These are phyloP conservation scores for Dichomitus squalens DNA, from an alignment of 1,284 basidiomycete genomes.

Conservation along the genomic window DNA sequence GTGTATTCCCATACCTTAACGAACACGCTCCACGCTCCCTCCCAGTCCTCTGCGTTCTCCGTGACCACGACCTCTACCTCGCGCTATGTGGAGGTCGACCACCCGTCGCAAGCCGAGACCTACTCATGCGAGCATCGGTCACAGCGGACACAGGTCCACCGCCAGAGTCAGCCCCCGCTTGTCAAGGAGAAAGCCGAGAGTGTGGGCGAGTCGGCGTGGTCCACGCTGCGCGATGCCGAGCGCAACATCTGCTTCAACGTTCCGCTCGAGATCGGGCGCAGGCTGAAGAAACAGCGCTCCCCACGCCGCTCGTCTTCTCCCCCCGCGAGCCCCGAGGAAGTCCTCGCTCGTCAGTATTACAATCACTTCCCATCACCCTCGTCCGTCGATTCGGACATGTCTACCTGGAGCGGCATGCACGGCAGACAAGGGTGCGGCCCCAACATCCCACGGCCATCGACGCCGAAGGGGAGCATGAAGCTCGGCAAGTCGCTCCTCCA, in stretches of 20 bases:
- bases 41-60: conserved; percentile 52
- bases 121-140: conserved; percentile 15
- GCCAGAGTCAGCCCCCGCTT: conserved; percentile 2
- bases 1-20: conserved; percentile 5
- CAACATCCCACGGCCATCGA: background rate
- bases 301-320: conserved; percentile 13
- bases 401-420: conserved; percentile 11
- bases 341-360: conserved; percentile 34
- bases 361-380: conserved; percentile 28
- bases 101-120: conserved; percentile 21
- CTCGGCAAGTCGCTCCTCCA: conserved; percentile 31
- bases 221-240: conserved; percentile 24
- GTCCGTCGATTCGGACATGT: conserved; percentile 9
- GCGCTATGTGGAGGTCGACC: conserved; percentile 42
- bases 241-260: conserved; percentile 27
- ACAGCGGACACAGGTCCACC: background rate
- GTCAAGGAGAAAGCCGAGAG: background rate
- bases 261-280: conserved; percentile 24
- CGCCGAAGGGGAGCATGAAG: conserved; percentile 8
- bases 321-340: conserved; percentile 33
- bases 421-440: background rate
- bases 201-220: conserved; percentile 21
- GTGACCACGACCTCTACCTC: conserved; percentile 54
- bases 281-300: conserved; percentile 27
- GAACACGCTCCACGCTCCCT: background rate